Conservation (phyloP, 768 basidiomycete species). For the Exsudoporus frostii region DNA sequence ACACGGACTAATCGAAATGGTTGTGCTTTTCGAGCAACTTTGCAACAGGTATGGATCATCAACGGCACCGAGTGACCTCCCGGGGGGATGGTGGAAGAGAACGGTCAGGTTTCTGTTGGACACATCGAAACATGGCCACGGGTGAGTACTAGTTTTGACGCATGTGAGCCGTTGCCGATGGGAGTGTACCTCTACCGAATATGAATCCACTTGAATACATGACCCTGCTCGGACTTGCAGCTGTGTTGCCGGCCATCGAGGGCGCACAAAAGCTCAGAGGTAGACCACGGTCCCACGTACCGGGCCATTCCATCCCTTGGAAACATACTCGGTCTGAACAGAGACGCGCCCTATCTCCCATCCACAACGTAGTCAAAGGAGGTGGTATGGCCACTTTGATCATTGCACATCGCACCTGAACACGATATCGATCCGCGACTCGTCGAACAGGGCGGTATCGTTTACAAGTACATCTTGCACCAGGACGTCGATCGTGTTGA, state of each 20-base stretch:
- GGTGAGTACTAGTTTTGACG: no score
- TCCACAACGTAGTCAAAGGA: constrained; percentile 21
- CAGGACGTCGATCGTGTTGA: constrained; percentile 50
- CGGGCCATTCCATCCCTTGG: constrained; percentile 16
- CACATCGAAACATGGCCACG: constrained; percentile 14
- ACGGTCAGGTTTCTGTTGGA: constrained; percentile 3
- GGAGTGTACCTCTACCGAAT: background rate
- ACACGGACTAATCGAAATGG: no score
- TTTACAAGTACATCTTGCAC: constrained; percentile 31
- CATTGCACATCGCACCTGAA: background rate
- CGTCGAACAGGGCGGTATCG: constrained; percentile 1
- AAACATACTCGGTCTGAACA: constrained; percentile 11
- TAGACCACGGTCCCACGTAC: constrained; percentile 8
- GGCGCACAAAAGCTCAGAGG: background rate
- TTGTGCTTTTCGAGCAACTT: no score
- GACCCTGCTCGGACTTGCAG: background rate
- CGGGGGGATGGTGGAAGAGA: background rate
- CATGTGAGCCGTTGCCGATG: constrained; percentile 6
- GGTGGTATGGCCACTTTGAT: constrained; percentile 9
- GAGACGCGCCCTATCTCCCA: constrained; percentile 6
- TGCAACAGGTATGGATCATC: no score
- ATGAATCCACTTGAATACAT: background rate
- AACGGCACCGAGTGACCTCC: no score
- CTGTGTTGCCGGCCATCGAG: background rate
- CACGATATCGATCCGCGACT: background rate